phyloP scores from a whole-genome alignment of 768 basidiomycete genomes.

The Boletus fagicola region DNA sequence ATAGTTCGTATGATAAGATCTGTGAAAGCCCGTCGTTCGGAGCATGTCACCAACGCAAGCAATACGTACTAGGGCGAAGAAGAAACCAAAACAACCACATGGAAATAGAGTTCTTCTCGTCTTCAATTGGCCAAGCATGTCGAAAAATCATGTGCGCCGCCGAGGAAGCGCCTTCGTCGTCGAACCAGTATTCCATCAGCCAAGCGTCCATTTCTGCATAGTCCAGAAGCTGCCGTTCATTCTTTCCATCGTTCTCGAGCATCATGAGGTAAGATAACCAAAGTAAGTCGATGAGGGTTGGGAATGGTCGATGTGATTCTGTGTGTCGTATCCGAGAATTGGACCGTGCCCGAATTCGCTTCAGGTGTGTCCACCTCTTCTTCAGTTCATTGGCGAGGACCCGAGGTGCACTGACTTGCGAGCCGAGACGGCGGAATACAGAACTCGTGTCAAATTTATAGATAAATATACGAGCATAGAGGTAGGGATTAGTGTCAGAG shows the following conservation, averaged over 20 bases:
- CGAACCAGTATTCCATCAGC: conserved; percentile 68
- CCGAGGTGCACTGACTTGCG: conserved; percentile 37
- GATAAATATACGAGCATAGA: conserved; percentile 71
- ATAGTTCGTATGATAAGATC: conserved; percentile 48
- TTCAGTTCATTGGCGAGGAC: conserved; percentile 62
- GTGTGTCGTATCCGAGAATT: conserved; percentile 17
- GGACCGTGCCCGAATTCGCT: conserved; percentile 48
- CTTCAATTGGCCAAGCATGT: conserved; percentile 57
- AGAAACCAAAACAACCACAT: conserved; percentile 84
- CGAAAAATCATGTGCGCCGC: conserved; percentile 41
- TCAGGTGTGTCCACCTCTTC: conserved; percentile 57
- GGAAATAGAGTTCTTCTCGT: conserved; percentile 53
- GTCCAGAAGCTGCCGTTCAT: conserved; percentile 65
- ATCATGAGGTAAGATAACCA: conserved; percentile 75
- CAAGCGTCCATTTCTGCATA: conserved; percentile 63
- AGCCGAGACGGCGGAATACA: conserved; percentile 48
- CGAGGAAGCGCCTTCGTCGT: conserved; percentile 53
- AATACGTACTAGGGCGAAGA: conserved; percentile 53
- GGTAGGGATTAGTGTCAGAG: conserved; percentile 53
- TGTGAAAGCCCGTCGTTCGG: conserved; percentile 25
- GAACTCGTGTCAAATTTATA: conserved; percentile 63
- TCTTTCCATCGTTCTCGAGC: conserved; percentile 78
- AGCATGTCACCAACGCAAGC: not conserved
- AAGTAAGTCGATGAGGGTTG: conserved; percentile 43
- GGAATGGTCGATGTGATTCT: conserved; percentile 24